These are phyloP conservation scores for Coemansia sp. DNA, from an alignment of 192 early-diverging fungal species.

Conservation along the genomic window DNA sequence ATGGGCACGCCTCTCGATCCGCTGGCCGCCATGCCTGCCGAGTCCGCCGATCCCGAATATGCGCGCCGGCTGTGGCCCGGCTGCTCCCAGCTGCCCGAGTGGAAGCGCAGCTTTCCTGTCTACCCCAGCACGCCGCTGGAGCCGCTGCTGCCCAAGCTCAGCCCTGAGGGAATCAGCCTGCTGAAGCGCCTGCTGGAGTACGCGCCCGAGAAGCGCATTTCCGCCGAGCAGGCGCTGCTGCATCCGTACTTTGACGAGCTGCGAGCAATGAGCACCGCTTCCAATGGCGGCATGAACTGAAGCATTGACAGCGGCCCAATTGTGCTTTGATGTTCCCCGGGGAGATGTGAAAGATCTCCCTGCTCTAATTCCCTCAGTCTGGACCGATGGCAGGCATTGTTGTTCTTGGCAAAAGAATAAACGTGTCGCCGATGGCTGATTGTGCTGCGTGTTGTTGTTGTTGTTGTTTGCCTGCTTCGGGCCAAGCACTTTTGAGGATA, in stretches of 20 bases:
- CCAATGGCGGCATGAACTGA: slow-evolving; percentile 11
- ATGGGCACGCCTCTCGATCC: slow-evolving; percentile 79
- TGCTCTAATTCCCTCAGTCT: no score
- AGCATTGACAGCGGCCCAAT: no score
- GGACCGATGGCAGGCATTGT: no score
- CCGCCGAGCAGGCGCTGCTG: slow-evolving; percentile 69
- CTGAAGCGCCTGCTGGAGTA: slow-evolving; percentile 72
- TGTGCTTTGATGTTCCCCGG: no score
- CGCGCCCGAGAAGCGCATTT: slow-evolving; percentile 76
- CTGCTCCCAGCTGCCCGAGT: slow-evolving; percentile 85
- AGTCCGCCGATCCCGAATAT: slow-evolving; percentile 17
- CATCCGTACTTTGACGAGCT: slow-evolving; percentile 55
- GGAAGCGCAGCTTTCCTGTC: slow-evolving; percentile 74
- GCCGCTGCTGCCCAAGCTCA: slow-evolving; percentile 77
- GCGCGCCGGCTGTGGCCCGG: slow-evolving; percentile 68
- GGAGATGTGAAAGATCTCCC: no score
- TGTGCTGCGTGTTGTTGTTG: no score
- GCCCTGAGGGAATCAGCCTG: slow-evolving; percentile 80
- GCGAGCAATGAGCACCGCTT: slow-evolving; percentile 16
- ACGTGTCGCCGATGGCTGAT: no score
- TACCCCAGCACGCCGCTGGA: slow-evolving; percentile 71
- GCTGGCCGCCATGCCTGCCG: slow-evolving; percentile 11
- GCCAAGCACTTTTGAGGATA: no score
- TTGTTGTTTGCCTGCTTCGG: no score
- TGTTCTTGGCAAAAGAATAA: no score